phyloP scores from a whole-genome alignment of 2,329 filamentous ascomycete genomes.

The Ophiostoma sp. region DNA sequence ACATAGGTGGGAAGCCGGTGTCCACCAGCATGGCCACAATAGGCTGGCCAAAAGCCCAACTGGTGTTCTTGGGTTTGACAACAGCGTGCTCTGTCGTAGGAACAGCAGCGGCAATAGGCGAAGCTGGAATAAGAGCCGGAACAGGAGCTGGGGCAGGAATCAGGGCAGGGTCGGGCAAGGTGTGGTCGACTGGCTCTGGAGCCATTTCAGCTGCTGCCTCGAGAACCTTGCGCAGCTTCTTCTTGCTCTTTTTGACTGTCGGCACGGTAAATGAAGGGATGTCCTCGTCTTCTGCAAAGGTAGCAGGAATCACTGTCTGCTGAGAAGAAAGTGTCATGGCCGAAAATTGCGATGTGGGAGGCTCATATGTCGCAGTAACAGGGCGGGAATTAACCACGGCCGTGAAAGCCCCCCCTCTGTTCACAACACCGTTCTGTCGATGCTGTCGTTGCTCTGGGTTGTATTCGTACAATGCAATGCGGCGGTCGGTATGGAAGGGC shows the following conservation, averaged over 20 bases:
- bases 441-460: background rate
- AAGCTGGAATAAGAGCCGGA: background rate
- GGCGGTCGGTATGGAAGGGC: constrained; percentile 86
- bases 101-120: no score
- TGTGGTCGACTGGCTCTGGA: constrained; percentile 9
- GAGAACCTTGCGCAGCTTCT: background rate
- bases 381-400: background rate
- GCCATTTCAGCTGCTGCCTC: background rate
- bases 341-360: constrained; percentile 10
- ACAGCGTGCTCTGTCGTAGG: background rate
- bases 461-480: constrained; percentile 69
- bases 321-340: constrained; percentile 22
- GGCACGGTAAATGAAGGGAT: background rate
- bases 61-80: constrained; percentile 17
- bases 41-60: constrained; percentile 58
- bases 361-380: constrained; percentile 6
- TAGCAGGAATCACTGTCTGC: constrained; percentile 33
- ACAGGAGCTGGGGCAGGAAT: background rate
- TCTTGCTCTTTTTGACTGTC: background rate
- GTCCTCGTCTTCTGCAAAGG: constrained; percentile 8
- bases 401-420: background rate
- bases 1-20: constrained; percentile 42
- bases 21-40: constrained; percentile 49
- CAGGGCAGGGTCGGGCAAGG: background rate
- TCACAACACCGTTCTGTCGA: constrained; percentile 33